Conservation (phyloP, 495 filamentous ascomycete species). For the Aspergillus leporis region DNA sequence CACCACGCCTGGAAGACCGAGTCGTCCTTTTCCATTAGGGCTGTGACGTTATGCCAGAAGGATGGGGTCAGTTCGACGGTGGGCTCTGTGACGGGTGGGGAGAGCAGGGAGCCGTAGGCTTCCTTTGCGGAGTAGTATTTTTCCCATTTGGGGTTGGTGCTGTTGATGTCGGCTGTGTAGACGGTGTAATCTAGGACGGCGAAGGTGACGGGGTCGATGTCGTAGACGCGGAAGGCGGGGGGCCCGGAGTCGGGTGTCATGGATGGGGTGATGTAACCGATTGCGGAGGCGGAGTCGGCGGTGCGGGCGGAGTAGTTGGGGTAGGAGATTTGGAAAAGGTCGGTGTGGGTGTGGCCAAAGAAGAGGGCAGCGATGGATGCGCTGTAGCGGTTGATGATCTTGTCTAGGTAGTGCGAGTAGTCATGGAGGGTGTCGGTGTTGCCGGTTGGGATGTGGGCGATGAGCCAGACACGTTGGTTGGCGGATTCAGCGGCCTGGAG, state of each 20-base stretch:
- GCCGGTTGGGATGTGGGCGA: conserved; percentile 54
- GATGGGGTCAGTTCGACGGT: conserved; percentile 49
- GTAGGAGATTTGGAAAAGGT: conserved; percentile 57
- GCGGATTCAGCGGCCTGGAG: conserved; percentile 51
- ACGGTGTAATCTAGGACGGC: conserved; percentile 52
- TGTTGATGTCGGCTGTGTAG: conserved; percentile 53
- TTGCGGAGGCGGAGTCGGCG: conserved; percentile 40
- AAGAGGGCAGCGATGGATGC: conserved; percentile 56
- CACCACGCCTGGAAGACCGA: conserved; percentile 41
- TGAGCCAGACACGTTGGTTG: conserved; percentile 54
- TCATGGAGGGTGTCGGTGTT: conserved; percentile 49
- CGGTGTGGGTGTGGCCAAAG: conserved; percentile 58
- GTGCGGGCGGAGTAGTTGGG: conserved; percentile 39
- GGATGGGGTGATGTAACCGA: conserved; percentile 52
- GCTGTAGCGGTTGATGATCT: conserved; percentile 53
- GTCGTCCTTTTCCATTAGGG: conserved; percentile 35
- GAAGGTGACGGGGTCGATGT: conserved; percentile 55
- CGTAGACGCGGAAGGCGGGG: conserved; percentile 58
- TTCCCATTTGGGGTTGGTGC: conserved; percentile 42
- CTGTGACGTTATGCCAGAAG: conserved; percentile 62
- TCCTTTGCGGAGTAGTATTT: conserved; percentile 56
- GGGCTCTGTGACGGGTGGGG: conserved; percentile 34
- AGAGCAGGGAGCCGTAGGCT: conserved; percentile 48
- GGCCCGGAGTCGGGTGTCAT: conserved; percentile 54
- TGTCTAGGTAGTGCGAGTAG: conserved; percentile 53